Evolutionary conservation across 495 filamentous ascomycete species (phyloP), one percentile per base, ranked within the genome.

Genomic region (Talaromyces borbonicus): DNA sequence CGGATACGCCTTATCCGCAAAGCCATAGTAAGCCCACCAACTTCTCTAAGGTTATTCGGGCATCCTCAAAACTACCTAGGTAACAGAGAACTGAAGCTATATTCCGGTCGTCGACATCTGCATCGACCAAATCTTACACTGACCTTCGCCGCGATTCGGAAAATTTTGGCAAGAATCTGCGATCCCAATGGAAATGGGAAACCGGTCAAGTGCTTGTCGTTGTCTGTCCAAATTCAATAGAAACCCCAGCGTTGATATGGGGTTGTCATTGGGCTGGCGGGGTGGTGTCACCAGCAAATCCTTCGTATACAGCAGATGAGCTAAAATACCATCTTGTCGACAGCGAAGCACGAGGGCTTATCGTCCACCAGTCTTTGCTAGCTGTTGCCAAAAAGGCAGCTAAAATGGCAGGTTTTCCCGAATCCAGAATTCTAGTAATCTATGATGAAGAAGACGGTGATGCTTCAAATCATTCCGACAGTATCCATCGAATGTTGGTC

Each of bases 281-380:
- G 14, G 63, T 78, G 37, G 55, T 81, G 18, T 81, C 77, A 8
- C 81, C 87, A 0, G 84, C 84, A 8, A 92, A 90, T 58, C 86
- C 87, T 19, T 70, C 71, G 5, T 90, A 90, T 59, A 85, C 79
- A 5, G 71, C 65, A 33, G 75, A 87, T 8, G 87, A 93, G 53
- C 71, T 93, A 7, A 76, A 80, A 8, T 86, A 81, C 57, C 86
- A 92, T 57, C 73, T 93, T 47, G 74, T 77, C 47, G 80, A 89
- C 59, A 76, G 79, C 1, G 66, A 71, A 5, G 84, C 84, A 33
- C 82, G 76, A 53, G 85, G 69, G 3, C 57, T 93, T 15, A 71
- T 81, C 8, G 92, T 86, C 5, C 80, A 81, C 48, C 55, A 63
- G 88, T 19, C 12, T 19, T 16, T 39, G 11, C 16, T 39, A 5